Base-by-base conservation (phyloP, 257 asterid species). In the Solanum pinnatisectum region DNA sequence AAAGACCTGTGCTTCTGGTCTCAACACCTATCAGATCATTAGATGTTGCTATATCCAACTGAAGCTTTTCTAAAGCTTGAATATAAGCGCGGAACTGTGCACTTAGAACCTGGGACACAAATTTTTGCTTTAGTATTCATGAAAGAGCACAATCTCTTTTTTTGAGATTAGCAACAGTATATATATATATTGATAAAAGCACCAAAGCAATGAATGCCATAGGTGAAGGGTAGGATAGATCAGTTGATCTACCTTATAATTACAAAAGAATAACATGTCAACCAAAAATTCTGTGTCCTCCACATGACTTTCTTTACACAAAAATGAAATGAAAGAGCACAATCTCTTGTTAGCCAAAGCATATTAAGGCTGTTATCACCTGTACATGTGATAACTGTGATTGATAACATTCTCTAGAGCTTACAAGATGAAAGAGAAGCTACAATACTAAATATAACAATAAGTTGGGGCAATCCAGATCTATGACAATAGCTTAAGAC, bases 11-110 rank as follows among this genome's bases (percentile, higher is more conserved):
- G 93, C 96, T 97, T 94, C 99, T 93, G 90, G 99, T 93, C 88
- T 97, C 99, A 71, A 97, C 92, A 87, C 99, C 99, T 91, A 97
- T 97, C 92, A 97, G 93, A 94, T 97, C 99, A 91, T 90, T 97
- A 85, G 99, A 90, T 91, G 99, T 96, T 90, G 99, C 98, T 85
- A 96, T 97, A 90, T 97, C 99, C 94, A 97, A 89, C 89, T 96
- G 99, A 93, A 97, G 91, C 93, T 97, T 97, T 93, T 97, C 99
- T 89, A 96, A 89, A 63, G 99, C 99, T 93, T 96, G 99, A 94
- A 97, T 96, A 92, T 97, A 97, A 89, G 99, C 98, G 68, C 98
- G 95, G 88, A 97, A 94, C 87, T 97, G 97, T 90, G 99, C 94
- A 90, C 98, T 94, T 73, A 97, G 89, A 88, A 96, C 98, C 99